Base-by-base conservation (phyloP, 164 flowering plant genomes). In the Berberis vulgaris region DNA sequence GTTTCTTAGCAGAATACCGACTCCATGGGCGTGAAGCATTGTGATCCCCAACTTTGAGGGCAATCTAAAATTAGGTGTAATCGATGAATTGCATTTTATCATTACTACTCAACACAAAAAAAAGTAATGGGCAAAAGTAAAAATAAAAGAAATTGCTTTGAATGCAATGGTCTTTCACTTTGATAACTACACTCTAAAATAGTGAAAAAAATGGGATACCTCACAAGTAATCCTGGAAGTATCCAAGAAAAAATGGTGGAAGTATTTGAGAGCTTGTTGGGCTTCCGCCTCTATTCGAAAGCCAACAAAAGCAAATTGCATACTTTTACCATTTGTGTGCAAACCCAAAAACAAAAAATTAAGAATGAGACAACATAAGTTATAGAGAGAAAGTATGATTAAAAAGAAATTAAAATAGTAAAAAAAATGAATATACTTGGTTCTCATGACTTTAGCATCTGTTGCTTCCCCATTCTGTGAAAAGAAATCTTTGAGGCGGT, bases 401-500 rank as follows among this genome's bases (percentile, higher is more conserved):
- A 26, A 26, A 26, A 26, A 26, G 26, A 26, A 26, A 26, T 26
- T 26, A 26, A 26, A 26, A 26, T 26, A 26, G 26, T 26, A 26
- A 26, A 26, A 26, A 26, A 26, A 26, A 26, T 26, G 26, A 26
- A 26, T 26, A 26, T 76, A 93, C 98, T 63, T 73, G 63, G 91
- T 87, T 11, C 88, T 85, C 82, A 83, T 86, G 49, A 91, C 78
- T 79, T 86, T 88, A 42, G 83, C 88, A 67, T 94, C 98, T 1
- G 97, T 94, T 4, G 88, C 74, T 76, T 94, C 98, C 52, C 98
- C 98, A 74, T 87, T 91, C 79, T 82, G 83, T 40, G 96, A 87
- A 67, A 94, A 89, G 67, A 79, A 74, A 5, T 84, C 95, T 59
- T 87, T 74, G 43, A 91, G 83, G n/a, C 89, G 83, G 57, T 88